These are phyloP conservation scores for Litsea cubeba DNA, from an alignment of 164 flowering plant genomes.

Conservation along the genomic window DNA sequence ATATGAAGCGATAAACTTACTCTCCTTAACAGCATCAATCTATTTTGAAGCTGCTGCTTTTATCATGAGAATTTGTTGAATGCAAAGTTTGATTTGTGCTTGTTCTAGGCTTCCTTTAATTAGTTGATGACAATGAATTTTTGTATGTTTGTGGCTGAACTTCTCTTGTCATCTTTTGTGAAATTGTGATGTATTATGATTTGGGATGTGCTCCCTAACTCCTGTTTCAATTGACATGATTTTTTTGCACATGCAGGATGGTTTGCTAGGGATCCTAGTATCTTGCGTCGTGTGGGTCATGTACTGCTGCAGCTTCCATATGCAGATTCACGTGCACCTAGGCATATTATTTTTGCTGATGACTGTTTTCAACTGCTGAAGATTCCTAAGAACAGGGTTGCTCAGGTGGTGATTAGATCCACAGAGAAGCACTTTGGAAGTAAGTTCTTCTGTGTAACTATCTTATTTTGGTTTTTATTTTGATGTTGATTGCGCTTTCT, in stretches of 20 bases:
- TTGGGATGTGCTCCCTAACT: not conserved
- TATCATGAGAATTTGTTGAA: not conserved
- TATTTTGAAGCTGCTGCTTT: no score
- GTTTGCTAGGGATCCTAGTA: slow-evolving; percentile 80
- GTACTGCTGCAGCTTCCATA: slow-evolving; percentile 72
- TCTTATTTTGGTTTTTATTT: not conserved
- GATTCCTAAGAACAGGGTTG: slow-evolving; percentile 42
- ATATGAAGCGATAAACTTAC: no score
- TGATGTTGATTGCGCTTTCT: not conserved
- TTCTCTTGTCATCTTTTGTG: not conserved
- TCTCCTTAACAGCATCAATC: no score
- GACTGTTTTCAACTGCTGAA: slow-evolving; percentile 64
- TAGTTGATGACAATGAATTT: no score
- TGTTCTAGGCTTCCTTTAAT: no score
- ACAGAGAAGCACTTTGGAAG: slow-evolving; percentile 90
- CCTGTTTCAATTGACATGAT: not conserved
- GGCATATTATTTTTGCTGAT: slow-evolving; percentile 72
- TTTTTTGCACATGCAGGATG: slow-evolving; percentile 45
- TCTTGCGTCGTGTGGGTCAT: slow-evolving; percentile 80
- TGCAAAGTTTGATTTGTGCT: not conserved
- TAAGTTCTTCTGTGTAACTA: slow-evolving; percentile 32
- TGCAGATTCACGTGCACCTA: slow-evolving; percentile 61
- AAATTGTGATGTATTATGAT: not conserved
- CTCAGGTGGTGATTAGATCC: slow-evolving; percentile 63
- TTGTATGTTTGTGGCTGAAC: not conserved